A percentile compares a stretch with the other conserved stretches of the same genome.
phyloP scores from a whole-genome alignment of 805 yeast species.

The Metschnikowia shivogae region DNA sequence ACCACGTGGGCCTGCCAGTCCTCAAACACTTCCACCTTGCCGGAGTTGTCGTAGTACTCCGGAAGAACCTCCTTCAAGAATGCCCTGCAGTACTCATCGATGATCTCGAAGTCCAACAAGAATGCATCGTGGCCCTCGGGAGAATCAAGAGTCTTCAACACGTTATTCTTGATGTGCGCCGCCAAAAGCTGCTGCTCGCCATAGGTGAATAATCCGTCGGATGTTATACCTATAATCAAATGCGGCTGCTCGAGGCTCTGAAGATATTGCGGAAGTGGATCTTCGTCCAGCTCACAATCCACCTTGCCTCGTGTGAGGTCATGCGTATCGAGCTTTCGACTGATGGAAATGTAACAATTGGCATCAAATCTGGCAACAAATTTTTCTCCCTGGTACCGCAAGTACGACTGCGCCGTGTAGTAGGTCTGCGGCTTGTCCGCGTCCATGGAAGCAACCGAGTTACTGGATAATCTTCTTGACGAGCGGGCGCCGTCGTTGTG shows the following conservation, averaged over 20 bases:
- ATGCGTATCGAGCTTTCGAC: constrained; percentile 92
- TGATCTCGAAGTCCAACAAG: constrained; percentile 78
- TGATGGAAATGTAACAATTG: constrained; percentile 90
- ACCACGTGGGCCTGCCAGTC: constrained; percentile 41
- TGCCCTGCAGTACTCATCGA: constrained; percentile 63
- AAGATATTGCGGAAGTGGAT: constrained; percentile 48
- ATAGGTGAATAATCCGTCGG: constrained; percentile 90
- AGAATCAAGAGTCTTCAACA: constrained; percentile 69
- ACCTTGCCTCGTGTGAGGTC: constrained; percentile 80
- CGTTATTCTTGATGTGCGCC: constrained; percentile 63
- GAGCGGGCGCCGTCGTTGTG: constrained; percentile 77
- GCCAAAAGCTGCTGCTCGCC: constrained; percentile 88
- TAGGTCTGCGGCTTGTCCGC: constrained; percentile 47
- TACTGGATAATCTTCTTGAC: constrained; percentile 8
- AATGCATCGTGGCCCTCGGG: constrained; percentile 99
- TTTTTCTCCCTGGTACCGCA: constrained; percentile 91
- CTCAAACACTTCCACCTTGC: constrained; percentile 40
- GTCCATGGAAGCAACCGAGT: constrained; percentile 13
- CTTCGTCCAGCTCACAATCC: constrained; percentile 25
- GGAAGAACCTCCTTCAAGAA: constrained; percentile 59
- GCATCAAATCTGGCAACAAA: constrained; percentile 91
- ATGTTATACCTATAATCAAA: constrained; percentile 79
- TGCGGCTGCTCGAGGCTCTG: constrained; percentile 66
- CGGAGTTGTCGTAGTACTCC: constrained; percentile 46
- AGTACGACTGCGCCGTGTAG: constrained; percentile 92